Conservation (phyloP, 768 basidiomycete species). For the Brasilioporus rufonigricans region DNA sequence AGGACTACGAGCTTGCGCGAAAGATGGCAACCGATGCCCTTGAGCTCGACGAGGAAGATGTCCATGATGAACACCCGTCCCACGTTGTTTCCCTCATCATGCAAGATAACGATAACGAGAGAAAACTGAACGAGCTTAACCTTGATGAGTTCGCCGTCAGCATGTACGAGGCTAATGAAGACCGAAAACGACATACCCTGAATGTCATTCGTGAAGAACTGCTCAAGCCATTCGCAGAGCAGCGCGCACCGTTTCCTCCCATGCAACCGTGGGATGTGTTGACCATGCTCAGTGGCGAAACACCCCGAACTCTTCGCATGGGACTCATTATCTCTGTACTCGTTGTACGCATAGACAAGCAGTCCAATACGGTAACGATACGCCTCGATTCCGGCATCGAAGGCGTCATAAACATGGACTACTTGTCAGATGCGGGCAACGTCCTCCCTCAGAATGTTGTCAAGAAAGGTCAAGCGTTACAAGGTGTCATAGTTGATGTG, state of each 20-base stretch:
- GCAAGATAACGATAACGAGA: slow-evolving; percentile 72
- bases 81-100: slow-evolving; percentile 85
- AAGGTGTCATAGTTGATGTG: slow-evolving; percentile 74
- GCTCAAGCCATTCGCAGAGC: slow-evolving; percentile 75
- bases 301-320: slow-evolving; percentile 65
- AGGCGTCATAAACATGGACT: slow-evolving; percentile 64
- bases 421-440: slow-evolving; percentile 50
- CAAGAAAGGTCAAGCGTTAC: slow-evolving; percentile 77
- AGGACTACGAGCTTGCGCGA: slow-evolving; percentile 95
- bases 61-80: slow-evolving; percentile 89
- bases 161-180: slow-evolving; percentile 77
- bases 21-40: slow-evolving; percentile 99
- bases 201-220: slow-evolving; percentile 88
- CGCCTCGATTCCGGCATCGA: slow-evolving; percentile 94
- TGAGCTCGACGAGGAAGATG: slow-evolving; percentile 96
- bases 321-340: slow-evolving; percentile 82
- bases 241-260: slow-evolving; percentile 58
- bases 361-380: slow-evolving; percentile 50
- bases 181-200: slow-evolving; percentile 86
- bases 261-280: slow-evolving; percentile 79
- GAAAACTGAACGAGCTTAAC: slow-evolving; percentile 86
- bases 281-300: slow-evolving; percentile 96
- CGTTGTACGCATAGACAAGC: slow-evolving; percentile 49
- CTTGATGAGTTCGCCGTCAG: slow-evolving; percentile 96
- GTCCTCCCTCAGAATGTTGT: slow-evolving; percentile 47